A percentile compares a stretch with the other conserved stretches of the same genome.
These are phyloP conservation scores for Sphaerobolus stellatus DNA, from an alignment of 1,284 basidiomycete genomes.

Conservation along the genomic window DNA sequence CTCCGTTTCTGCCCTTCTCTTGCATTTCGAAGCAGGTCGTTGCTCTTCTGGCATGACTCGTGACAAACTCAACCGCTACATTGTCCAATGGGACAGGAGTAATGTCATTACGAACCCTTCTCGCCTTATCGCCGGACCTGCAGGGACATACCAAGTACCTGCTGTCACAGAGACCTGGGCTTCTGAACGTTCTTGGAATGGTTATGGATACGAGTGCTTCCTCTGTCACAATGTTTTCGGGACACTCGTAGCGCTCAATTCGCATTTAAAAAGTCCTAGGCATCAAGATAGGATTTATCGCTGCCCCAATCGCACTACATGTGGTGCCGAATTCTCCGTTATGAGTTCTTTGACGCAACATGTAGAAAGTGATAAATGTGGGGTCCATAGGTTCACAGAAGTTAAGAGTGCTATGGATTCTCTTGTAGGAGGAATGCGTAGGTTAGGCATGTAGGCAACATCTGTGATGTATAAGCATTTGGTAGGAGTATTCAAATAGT, in stretches of 20 bases:
- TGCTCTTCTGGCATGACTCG: constrained; percentile 37
- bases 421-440: neutral
- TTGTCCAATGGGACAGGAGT: constrained; percentile 34
- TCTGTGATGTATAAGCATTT: neutral
- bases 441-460: neutral
- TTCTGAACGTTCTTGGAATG: constrained; percentile 47
- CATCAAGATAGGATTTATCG: constrained; percentile 44
- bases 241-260: constrained; percentile 42
- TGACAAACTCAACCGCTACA: constrained; percentile 30
- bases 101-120: constrained; percentile 36
- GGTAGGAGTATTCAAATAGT: neutral
- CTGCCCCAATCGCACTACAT: constrained; percentile 38
- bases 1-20: constrained; percentile 43
- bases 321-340: constrained; percentile 38
- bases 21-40: constrained; percentile 46
- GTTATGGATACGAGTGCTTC: constrained; percentile 49
- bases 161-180: constrained; percentile 34
- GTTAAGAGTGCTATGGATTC: constrained; percentile 26
- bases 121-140: constrained; percentile 30
- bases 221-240: constrained; percentile 46
- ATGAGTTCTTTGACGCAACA: constrained; percentile 54
- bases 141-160: constrained; percentile 34
- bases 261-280: constrained; percentile 51
- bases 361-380: constrained; percentile 55
- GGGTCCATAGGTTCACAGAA: constrained; percentile 42